phyloP scores from a whole-genome alignment of 2,329 filamentous ascomycete genomes.

The Canariomyces notabilis region DNA sequence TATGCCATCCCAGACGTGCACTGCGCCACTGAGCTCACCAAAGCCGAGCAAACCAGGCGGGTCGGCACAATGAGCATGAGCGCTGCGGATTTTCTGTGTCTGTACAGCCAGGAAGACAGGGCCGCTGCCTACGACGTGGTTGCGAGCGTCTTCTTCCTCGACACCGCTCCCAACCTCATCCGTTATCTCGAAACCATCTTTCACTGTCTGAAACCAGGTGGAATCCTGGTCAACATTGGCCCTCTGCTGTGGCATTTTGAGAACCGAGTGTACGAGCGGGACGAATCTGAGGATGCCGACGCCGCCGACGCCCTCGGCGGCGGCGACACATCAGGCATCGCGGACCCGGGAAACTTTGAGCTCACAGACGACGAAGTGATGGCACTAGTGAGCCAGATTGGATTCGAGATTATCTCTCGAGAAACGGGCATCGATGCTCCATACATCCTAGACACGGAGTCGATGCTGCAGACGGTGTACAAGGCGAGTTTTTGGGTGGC shows the following conservation, averaged over 20 bases:
- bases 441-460: slow-evolving; percentile 80
- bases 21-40: slow-evolving; percentile 52
- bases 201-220: slow-evolving; percentile 70
- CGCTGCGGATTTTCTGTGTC: slow-evolving; percentile 84
- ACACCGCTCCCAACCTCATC: slow-evolving; percentile 90
- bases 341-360: slow-evolving; percentile 85
- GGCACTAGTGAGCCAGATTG: slow-evolving; percentile 64
- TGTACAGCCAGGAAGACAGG: slow-evolving; percentile 65
- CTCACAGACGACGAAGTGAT: slow-evolving; percentile 85
- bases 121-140: slow-evolving; percentile 70
- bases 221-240: slow-evolving; percentile 83
- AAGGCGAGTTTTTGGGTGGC: slow-evolving; percentile 80
- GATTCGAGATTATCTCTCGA: slow-evolving; percentile 67
- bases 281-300: slow-evolving; percentile 48
- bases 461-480: slow-evolving; percentile 84
- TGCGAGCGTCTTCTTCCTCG: slow-evolving; percentile 89
- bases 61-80: slow-evolving; percentile 82
- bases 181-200: slow-evolving; percentile 80
- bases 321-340: slow-evolving; percentile 61
- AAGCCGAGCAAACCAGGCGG: slow-evolving; percentile 16
- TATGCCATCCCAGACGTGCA: slow-evolving; percentile 79
- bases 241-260: slow-evolving; percentile 96
- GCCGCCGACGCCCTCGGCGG: slow-evolving; percentile 48
- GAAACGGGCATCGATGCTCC: slow-evolving; percentile 61
- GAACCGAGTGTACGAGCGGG: slow-evolving; percentile 58